A percentile compares a stretch with the other conserved stretches of the same genome.
Evolutionary conservation across 768 basidiomycete species (phyloP).

Genomic region (Cytidiella melzeri): DNA sequence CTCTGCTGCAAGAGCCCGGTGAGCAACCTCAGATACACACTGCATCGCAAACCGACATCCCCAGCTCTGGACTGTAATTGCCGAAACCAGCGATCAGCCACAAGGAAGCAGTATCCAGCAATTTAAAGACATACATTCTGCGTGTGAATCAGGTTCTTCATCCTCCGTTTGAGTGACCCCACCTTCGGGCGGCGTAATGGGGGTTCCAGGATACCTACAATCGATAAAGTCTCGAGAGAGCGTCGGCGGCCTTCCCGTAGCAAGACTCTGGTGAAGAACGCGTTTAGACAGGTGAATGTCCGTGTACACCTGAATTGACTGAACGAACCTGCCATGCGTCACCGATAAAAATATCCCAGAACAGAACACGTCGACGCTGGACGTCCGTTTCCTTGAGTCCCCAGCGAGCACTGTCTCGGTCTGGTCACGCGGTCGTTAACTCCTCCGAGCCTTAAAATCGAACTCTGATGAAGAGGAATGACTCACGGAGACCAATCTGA

Average conservation of each 20-base stretch:
- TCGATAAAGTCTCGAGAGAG: slow-evolving; percentile 64
- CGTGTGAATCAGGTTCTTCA: slow-evolving; percentile 5
- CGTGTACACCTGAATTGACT: too few relatives aligned
- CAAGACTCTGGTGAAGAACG: slow-evolving; percentile 44
- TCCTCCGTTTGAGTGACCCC: slow-evolving; percentile 19
- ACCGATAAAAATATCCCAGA: slow-evolving; percentile 75
- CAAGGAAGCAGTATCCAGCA: neutral
- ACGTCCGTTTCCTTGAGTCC: slow-evolving; percentile 55
- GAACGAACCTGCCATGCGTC: slow-evolving; percentile 60
- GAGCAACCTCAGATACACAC: slow-evolving; percentile 57
- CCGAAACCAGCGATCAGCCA: too few relatives aligned
- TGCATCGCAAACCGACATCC: slow-evolving; percentile 58
- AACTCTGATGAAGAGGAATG: too few relatives aligned
- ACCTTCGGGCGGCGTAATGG: neutral
- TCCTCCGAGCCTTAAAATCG: neutral
- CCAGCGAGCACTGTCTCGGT: slow-evolving; percentile 68
- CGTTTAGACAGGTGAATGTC: neutral
- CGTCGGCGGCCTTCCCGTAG: slow-evolving; percentile 65
- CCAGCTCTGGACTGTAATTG: slow-evolving; percentile 49
- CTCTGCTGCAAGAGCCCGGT: slow-evolving; percentile 56
- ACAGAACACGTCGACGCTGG: slow-evolving; percentile 57
- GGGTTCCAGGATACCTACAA: slow-evolving; percentile 47
- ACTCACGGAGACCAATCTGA: slow-evolving; percentile 42
- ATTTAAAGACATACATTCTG: neutral
- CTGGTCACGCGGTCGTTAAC: slow-evolving; percentile 28